Evolutionary conservation across 1,139 yeast genomes (phyloP), one percentile per base, ranked within the genome.

Genomic region (Yamadazyma oceani): DNA sequence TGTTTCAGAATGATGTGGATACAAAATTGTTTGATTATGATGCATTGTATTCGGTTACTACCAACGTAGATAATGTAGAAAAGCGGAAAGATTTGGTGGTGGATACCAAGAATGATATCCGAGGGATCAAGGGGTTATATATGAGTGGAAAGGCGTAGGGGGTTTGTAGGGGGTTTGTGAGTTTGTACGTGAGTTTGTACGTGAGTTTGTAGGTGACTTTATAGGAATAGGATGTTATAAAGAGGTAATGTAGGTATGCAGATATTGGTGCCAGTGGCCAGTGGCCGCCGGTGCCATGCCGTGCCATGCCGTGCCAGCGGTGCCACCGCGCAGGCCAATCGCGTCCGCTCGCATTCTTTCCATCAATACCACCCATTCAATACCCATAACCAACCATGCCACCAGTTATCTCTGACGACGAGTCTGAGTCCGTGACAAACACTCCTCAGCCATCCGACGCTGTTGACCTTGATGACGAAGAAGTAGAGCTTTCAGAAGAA

Each of bases 121-220:
- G 76, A 40, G 57, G 67, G 35, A 65, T 70, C 27, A 70, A 70
- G 50, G 76, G 76, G 6, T 50, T 67, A 46, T 69, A 53, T 44
- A 70, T 69, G 72, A 68, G 73, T 47, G 76, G 76, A 1, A 62
- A 66, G 39, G 58, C 54, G 24, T 53, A 42, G 39, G 40, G 17
- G 26, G 15, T 22, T 11, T 5, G 16, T 5, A 21, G 26, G 17
- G 17, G 22, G n/a, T n/a, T n/a, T n/a, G n/a, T n/a, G n/a, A n/a
- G n/a, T n/a, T n/a, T n/a, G n/a, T n/a, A n/a, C n/a, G n/a, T n/a
- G n/a, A n/a, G n/a, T n/a, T n/a, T n/a, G n/a, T n/a, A n/a, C n/a
- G n/a, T n/a, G n/a, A n/a, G n/a, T n/a, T n/a, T n/a, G n/a, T n/a
- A n/a, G n/a, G n/a, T n/a, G n/a, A n/a, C n/a, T n/a, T n/a, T n/a